These are phyloP conservation scores for Yamadazyma laniorum DNA, from an alignment of 805 yeast genomes.

Conservation along the genomic window DNA sequence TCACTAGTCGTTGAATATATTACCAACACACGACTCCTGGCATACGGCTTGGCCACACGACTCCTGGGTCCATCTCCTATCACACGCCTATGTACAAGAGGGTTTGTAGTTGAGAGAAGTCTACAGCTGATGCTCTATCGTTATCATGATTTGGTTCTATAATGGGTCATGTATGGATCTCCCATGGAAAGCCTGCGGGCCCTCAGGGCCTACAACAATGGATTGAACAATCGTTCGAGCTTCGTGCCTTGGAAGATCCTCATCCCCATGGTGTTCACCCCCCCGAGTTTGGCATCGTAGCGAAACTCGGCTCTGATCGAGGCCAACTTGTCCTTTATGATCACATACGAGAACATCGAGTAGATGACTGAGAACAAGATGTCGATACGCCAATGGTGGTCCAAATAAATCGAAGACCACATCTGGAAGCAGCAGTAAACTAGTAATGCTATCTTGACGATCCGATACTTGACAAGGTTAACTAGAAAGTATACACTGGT, in stretches of 20 bases:
- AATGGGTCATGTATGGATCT: no score
- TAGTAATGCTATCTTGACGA: conserved; percentile 35
- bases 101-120: no score
- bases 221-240: conserved; percentile 55
- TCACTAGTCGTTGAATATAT: no score
- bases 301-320: conserved; percentile 31
- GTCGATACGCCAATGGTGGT: conserved; percentile 71
- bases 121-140: no score
- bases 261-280: conserved; percentile 62
- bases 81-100: no score
- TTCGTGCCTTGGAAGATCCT: conserved; percentile 51
- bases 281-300: conserved; percentile 28
- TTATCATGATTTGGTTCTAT: no score
- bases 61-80: no score
- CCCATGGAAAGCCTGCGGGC: no score
- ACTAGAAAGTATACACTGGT: conserved; percentile 43
- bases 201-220: no score
- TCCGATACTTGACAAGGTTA: conserved; percentile 37
- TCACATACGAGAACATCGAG: conserved; percentile 15
- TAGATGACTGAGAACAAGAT: conserved; percentile 55
- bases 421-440: conserved; percentile 56
- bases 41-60: no score
- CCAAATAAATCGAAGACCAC: conserved; percentile 75
- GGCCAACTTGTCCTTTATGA: conserved; percentile 15
- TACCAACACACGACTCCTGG: no score